Conservation (phyloP, 1,284 basidiomycete species). For the Austropuccinia psidii region DNA sequence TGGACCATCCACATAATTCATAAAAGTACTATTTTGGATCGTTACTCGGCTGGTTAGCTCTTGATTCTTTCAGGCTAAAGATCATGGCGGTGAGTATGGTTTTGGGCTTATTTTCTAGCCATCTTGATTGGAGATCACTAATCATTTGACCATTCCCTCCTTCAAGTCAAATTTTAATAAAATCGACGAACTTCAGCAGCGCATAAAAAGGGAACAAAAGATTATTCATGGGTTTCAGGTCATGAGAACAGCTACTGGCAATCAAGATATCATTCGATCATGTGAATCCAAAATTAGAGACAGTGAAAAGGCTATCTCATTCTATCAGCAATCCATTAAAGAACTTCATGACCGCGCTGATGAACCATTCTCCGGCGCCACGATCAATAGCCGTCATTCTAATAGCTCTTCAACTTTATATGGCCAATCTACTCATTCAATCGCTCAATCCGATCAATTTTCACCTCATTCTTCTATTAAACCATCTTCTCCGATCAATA, state of each 20-base stretch:
- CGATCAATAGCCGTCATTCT: not conserved
- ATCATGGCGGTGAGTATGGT: too few species aligned
- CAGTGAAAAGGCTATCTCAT: conserved; percentile 71
- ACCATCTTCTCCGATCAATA: conserved; percentile 20
- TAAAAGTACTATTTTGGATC: too few species aligned
- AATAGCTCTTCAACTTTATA: not conserved
- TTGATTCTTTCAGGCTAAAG: too few species aligned
- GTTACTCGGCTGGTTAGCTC: too few species aligned
- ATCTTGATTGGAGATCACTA: too few species aligned
- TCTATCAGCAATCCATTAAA: conserved; percentile 77
- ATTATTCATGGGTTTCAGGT: conserved; percentile 76
- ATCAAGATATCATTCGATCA: conserved; percentile 69
- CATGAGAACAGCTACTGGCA: conserved; percentile 70
- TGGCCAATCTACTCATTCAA: conserved; percentile 4
- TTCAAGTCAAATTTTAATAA: conserved; percentile 59
- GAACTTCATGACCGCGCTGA: conserved; percentile 65
- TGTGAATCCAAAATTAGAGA: conserved; percentile 77
- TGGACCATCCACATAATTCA: too few species aligned
- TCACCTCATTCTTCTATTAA: conserved; percentile 8
- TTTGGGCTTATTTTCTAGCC: too few species aligned
- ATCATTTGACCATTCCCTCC: too few species aligned
- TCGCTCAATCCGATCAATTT: not conserved
- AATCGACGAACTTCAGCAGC: conserved; percentile 80
- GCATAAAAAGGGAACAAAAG: conserved; percentile 85
- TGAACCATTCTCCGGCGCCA: conserved; percentile 52